A percentile compares a stretch with the other conserved stretches of the same genome.
Evolutionary conservation across 106 monocot genomes (phyloP).

Genomic region (Ottelia alismoides): DNA sequence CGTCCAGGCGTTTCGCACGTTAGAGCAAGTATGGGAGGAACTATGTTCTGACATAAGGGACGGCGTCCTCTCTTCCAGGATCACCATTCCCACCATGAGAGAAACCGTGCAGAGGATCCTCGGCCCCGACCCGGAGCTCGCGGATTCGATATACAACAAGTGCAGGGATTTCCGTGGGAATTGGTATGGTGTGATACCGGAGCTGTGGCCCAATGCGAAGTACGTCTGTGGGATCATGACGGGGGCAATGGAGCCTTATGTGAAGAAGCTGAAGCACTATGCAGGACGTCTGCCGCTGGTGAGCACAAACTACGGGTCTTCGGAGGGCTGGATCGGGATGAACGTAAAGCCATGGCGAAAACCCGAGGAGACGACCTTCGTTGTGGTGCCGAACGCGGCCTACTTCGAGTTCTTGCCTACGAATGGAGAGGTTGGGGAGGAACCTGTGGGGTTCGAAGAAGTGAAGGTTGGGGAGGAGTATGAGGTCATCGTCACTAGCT

Average conservation of each 20-base stretch:
- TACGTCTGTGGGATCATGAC: too few species aligned
- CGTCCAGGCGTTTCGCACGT: too few species aligned
- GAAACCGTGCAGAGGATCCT: too few species aligned
- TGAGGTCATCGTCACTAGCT: constrained; percentile 43
- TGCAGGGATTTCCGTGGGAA: too few species aligned
- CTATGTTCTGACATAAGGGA: too few species aligned
- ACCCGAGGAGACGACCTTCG: constrained; percentile 18
- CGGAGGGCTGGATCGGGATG: constrained; percentile 41
- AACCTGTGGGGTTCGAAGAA: constrained; percentile 49
- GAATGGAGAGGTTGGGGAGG: neutral
- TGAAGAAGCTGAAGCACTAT: constrained; percentile 34
- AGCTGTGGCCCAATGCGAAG: too few species aligned
- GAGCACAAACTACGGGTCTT: constrained; percentile 32
- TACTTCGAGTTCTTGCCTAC: constrained; percentile 39
- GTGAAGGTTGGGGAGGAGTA: constrained; percentile 46
- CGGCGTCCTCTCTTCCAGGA: too few species aligned
- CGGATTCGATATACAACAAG: too few species aligned
- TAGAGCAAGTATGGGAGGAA: too few species aligned
- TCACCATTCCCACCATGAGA: too few species aligned
- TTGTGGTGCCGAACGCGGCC: constrained; percentile 24
- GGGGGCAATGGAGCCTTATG: constrained; percentile 35
- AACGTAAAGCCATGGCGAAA: constrained; percentile 20
- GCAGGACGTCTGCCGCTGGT: constrained; percentile 22
- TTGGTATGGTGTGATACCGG: too few species aligned
- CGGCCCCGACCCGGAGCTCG: too few species aligned